Evolutionary conservation across 1,139 yeast species (phyloP).

Genomic region (Blastobotrys buckinghamii): DNA sequence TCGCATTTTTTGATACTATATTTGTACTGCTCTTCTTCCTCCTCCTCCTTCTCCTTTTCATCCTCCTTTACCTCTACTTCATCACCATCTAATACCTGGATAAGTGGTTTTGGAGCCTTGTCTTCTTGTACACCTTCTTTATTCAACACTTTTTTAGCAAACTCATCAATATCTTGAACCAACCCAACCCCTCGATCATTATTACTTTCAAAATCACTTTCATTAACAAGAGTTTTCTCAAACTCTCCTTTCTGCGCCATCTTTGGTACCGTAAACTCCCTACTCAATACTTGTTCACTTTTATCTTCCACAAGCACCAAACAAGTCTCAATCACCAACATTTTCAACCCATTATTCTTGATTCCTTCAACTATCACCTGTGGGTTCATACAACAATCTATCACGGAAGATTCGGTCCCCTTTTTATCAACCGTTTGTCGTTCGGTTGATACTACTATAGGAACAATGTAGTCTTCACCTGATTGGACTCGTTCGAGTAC

Average conservation of each 20-base stretch:
- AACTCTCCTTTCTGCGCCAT: conserved; percentile 30
- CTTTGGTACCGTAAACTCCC: conserved; percentile 28
- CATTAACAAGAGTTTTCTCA: conserved; percentile 18
- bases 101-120: neutral
- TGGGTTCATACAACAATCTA: conserved; percentile 55
- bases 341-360: conserved; percentile 52
- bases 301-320: conserved; percentile 31
- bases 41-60: neutral
- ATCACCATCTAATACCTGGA: neutral
- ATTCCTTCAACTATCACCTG: conserved; percentile 39
- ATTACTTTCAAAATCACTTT: conserved; percentile 5
- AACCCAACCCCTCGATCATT: conserved; percentile 3
- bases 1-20: neutral
- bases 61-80: conserved; percentile 4
- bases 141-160: conserved; percentile 10
- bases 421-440: conserved; percentile 55
- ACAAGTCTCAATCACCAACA: conserved; percentile 51
- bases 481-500: conserved; percentile 41
- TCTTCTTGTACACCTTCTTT: neutral
- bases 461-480: conserved; percentile 78
- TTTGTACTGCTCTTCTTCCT: neutral
- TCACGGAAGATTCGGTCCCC: conserved; percentile 57
- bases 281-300: conserved; percentile 19
- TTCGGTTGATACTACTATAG: conserved; percentile 59
- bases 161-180: conserved; percentile 12